These are phyloP conservation scores for Xenoacremonium recifei DNA, from an alignment of 2,329 filamentous ascomycete species.

Conservation along the genomic window DNA sequence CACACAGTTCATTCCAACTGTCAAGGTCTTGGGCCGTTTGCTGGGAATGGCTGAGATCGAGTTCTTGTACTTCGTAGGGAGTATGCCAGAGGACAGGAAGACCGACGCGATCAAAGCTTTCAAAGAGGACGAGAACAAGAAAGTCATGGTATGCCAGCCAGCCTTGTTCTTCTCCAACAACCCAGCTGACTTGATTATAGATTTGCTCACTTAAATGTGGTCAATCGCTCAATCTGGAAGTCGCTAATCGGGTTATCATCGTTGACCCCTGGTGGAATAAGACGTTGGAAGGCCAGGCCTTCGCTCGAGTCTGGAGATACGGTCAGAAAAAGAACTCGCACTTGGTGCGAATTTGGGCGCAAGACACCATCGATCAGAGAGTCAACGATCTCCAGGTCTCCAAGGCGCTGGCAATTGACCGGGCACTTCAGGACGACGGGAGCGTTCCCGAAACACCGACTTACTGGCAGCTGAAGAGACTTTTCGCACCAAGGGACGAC, in stretches of 20 bases:
- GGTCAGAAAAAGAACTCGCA: slow-evolving; percentile 61
- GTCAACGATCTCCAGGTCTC: slow-evolving; percentile 53
- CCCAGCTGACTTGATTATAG: slow-evolving; percentile 11
- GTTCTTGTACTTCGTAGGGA: slow-evolving; percentile 39
- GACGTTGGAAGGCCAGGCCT: slow-evolving; percentile 60
- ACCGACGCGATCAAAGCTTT: slow-evolving; percentile 22
- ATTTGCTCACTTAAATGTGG: slow-evolving; percentile 37
- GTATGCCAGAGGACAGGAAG: slow-evolving; percentile 15
- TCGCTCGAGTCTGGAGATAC: slow-evolving; percentile 59
- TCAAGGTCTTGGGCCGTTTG: slow-evolving; percentile 34
- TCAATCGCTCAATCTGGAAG: slow-evolving; percentile 39
- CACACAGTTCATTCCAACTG: slow-evolving; percentile 30
- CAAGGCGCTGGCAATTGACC: slow-evolving; percentile 49
- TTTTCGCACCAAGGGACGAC: slow-evolving; percentile 6
- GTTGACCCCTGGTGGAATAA: slow-evolving; percentile 63
- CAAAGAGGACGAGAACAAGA: slow-evolving; percentile 1
- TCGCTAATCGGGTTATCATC: slow-evolving; percentile 52
- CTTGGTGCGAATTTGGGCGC: slow-evolving; percentile 56
- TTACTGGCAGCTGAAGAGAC: not conserved
- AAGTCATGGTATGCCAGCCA: slow-evolving; percentile 34
- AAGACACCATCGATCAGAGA: slow-evolving; percentile 56
- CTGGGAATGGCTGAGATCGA: slow-evolving; percentile 25
- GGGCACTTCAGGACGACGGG: slow-evolving; percentile 29
- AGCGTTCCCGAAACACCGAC: slow-evolving; percentile 4
- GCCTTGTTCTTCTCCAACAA: not conserved